Conservation (phyloP, 192 early-diverging fungal species). For the Backusella parvicylindrica region DNA sequence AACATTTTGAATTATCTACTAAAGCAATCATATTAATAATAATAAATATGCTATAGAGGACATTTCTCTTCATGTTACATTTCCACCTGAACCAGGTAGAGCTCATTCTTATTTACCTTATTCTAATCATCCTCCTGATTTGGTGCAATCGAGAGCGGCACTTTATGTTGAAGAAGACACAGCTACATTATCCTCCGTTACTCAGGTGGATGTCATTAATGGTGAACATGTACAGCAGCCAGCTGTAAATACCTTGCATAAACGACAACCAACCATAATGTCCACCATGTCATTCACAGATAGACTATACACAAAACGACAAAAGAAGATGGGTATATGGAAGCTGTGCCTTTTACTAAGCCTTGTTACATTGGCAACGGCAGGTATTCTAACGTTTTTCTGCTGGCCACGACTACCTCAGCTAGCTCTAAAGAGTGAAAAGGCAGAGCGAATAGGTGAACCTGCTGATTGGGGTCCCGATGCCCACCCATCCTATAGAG, state of each 20-base stretch:
- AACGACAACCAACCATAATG: not conserved
- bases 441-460: conserved; percentile 6
- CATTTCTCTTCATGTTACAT: not conserved
- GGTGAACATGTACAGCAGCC: conserved; percentile 4
- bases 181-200: not conserved
- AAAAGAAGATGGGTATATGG: conserved; percentile 1
- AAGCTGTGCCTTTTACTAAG: not conserved
- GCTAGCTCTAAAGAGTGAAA: not conserved
- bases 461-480: conserved; percentile 14
- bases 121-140: conserved; percentile 11
- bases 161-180: conserved; percentile 25
- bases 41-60: not conserved
- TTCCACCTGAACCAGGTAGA: not conserved
- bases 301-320: not conserved
- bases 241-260: not conserved
- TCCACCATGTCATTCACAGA: not conserved
- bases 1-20: not conserved
- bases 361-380: not conserved
- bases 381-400: conserved; percentile 7
- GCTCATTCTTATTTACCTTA: conserved; percentile 25
- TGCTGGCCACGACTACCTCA: conserved; percentile 28
- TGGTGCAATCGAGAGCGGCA: not conserved
- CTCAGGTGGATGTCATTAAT: conserved; percentile 4
- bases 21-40: too few species aligned
- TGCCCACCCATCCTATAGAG: not conserved